Base-by-base conservation (phyloP, 805 yeast genomes). In the Sugiyamaella valdiviana region DNA sequence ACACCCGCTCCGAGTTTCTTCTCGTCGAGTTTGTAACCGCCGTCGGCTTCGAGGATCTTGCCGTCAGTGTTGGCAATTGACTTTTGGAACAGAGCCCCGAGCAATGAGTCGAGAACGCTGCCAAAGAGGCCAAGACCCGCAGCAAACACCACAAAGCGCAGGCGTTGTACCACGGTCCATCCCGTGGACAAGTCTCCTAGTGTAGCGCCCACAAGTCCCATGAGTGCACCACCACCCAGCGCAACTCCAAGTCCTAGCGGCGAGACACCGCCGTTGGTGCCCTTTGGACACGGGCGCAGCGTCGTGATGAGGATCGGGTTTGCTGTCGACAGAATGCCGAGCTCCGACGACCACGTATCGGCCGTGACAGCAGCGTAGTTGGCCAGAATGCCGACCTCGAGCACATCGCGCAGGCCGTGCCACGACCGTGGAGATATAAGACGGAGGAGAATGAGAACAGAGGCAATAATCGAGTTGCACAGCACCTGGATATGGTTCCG, bases 341-440 rank as follows among this genome's bases (percentile, higher is more conserved):
- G 56, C 47, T 73, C 77, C 1, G 75, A 70, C 3, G 77, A 73
- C 72, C 73, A 72, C 0, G 77, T 71, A 50, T 73, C 77, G 4
- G 76, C 69, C 5, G 67, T 69, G 16, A 70, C 76, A 1, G 74
- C 74, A 5, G 69, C 67, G 49, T 73, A 73, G 36, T 73, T 75
- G 5, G 62, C 56, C 29, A 64, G 50, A 24, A 64, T 51, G 1
- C 68, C 68, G 51, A 64, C 40, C 56, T 36, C 48, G 45, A 5
- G 35, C 41, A 32, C 35, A 14, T 42, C 36, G 37, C 35, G 49
- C 32, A 16, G 36, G 15, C 29, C 46, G 20, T 23, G 42, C 37
- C 23, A 4, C 12, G 4, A 4, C 9, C 32, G 15, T 2, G 37
- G 44, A 15, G 48, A 39, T 9, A 36, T 6, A 20, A 49, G 36